Evolutionary conservation across 176 grass and related monocot species (phyloP).

Genomic region (Eleusine coracana): DNA sequence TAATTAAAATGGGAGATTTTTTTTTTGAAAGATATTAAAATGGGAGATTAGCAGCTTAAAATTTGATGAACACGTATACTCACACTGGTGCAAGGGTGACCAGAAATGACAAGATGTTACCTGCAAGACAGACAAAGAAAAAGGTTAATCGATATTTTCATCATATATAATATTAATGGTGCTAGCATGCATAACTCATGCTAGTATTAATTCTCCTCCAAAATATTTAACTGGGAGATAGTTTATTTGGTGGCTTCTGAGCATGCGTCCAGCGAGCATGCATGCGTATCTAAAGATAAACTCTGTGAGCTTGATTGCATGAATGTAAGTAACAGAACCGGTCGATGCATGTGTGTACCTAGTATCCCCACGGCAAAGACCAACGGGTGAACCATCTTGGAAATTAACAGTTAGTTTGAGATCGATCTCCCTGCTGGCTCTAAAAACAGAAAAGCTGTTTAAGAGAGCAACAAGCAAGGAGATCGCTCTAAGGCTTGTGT

Average conservation of each 20-base stretch:
- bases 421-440: slow-evolving; percentile 29
- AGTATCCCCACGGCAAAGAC: slow-evolving; percentile 50
- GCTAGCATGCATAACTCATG: not conserved
- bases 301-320: not conserved
- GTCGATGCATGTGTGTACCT: slow-evolving; percentile 28
- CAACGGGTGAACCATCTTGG: slow-evolving; percentile 49
- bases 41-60: not conserved
- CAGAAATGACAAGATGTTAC: slow-evolving; percentile 76
- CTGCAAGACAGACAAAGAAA: slow-evolving; percentile 34
- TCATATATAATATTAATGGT: no score
- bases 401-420: not conserved
- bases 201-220: not conserved
- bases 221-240: not conserved
- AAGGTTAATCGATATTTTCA: no score
- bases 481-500: not conserved
- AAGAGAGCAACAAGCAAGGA: slow-evolving; percentile 33
- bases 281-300: not conserved
- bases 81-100: slow-evolving; percentile 78
- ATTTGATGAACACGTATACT: slow-evolving; percentile 21
- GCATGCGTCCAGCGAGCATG: not conserved
- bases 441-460: slow-evolving; percentile 15
- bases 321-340: not conserved
- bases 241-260: not conserved
- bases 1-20: not conserved
- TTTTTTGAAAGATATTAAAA: not conserved